These are phyloP conservation scores for Globisporangium echinulatum DNA, from an alignment of 352 stramenopile species.

Conservation along the genomic window DNA sequence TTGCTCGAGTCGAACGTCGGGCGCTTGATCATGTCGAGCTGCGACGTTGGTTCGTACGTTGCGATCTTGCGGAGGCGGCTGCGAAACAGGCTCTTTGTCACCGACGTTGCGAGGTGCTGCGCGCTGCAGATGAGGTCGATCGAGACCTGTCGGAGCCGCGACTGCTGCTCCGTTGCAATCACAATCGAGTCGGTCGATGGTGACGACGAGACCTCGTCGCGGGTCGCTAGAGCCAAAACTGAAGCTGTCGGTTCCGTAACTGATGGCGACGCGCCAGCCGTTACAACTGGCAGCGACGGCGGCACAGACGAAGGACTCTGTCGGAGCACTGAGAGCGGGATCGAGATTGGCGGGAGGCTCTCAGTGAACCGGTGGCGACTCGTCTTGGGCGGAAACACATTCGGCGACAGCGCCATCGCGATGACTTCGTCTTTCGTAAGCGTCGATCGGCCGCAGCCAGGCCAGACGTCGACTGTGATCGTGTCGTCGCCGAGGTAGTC, in stretches of 20 bases:
- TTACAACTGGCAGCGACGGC: slow-evolving; percentile 22
- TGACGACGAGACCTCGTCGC: neutral
- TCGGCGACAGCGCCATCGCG: slow-evolving; percentile 70
- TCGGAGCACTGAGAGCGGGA: slow-evolving; percentile 64
- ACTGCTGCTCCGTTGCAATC: slow-evolving; percentile 1
- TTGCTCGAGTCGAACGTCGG: slow-evolving; percentile 51
- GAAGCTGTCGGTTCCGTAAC: slow-evolving; percentile 6
- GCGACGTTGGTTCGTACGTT: slow-evolving; percentile 22
- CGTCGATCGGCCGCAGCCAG: slow-evolving; percentile 50
- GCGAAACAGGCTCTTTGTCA: slow-evolving; percentile 69
- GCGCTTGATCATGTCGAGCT: slow-evolving; percentile 70
- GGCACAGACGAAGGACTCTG: slow-evolving; percentile 15
- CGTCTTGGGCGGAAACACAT: slow-evolving; percentile 82
- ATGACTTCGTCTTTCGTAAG: slow-evolving; percentile 81
- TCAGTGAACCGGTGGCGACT: slow-evolving; percentile 79
- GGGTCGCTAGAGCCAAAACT: too few species aligned
- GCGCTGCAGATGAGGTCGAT: slow-evolving; percentile 72
- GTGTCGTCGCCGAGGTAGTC: slow-evolving; percentile 71
- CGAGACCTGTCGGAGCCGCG: slow-evolving; percentile 44
- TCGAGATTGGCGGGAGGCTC: slow-evolving; percentile 76
- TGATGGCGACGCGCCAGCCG: neutral
- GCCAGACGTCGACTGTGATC: slow-evolving; percentile 79
- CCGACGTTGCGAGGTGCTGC: slow-evolving; percentile 60
- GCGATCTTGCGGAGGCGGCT: slow-evolving; percentile 64
- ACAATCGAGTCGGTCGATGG: slow-evolving; percentile 5